Evolutionary conservation across 139 green algal species (phyloP).

Genomic region (Mesostigma viride): DNA sequence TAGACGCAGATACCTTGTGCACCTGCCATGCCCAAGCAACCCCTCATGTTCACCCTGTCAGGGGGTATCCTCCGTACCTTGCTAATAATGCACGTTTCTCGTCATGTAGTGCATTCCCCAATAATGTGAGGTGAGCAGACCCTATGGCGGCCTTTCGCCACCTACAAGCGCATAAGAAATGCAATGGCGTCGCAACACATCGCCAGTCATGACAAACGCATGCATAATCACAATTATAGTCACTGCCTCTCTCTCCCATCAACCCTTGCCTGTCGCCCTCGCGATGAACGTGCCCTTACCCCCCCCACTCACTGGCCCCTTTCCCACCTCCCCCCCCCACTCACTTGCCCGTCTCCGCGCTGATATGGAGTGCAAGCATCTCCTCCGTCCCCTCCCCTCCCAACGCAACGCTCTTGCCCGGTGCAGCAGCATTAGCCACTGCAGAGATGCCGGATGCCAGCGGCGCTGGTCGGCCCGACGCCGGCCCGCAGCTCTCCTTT

Average conservation of each 20-base stretch:
- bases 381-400: constrained; percentile 11
- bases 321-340: constrained; percentile 8
- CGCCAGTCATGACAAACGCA: too few relatives aligned
- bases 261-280: not conserved
- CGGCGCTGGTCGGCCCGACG: not conserved
- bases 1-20: too few relatives aligned
- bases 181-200: too few relatives aligned
- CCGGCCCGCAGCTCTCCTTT: not conserved
- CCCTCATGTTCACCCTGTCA: too few relatives aligned
- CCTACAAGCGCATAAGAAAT: too few relatives aligned
- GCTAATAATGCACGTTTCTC: too few relatives aligned
- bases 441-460: not conserved
- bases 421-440: constrained; percentile 7
- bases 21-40: too few relatives aligned
- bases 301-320: not conserved
- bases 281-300: not conserved
- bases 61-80: too few relatives aligned
- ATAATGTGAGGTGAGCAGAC: too few relatives aligned
- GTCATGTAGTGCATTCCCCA: too few relatives aligned
- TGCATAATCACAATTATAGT: too few relatives aligned
- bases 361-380: not conserved
- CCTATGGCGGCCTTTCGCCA: too few relatives aligned
- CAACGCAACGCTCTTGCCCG: constrained; percentile 14
- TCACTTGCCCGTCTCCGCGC: constrained; percentile 1
- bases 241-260: constrained; percentile 10